Evolutionary conservation across 23 red algal species (phyloP), one percentile per base, ranked within the genome.

Genomic region (Gracilaria domingensis): DNA sequence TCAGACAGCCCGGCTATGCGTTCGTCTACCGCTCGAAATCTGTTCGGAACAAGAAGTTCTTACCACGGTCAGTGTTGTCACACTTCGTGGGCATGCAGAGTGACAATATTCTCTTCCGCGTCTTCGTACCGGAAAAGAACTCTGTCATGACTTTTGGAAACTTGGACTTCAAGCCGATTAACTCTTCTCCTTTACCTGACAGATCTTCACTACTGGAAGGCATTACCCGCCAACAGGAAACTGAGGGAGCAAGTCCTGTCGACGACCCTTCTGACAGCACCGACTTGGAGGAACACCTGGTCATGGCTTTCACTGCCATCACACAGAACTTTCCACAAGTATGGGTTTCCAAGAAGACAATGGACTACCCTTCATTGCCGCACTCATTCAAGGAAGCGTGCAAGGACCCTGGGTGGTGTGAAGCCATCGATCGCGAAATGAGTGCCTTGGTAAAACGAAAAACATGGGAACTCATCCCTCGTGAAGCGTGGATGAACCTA

Each of bases 351-450:
- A 55, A 80, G 25, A 42, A 80, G 2, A 40, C 75, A 30, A 4
- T 50, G 23, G 23, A 42, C 23, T 26, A 77, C 8, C 45, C 66
- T 13, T 7, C 0, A 2, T n/a, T 88, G 6, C 67, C 67, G 6
- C 20, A 12, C 23, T 36, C 25, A 3, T 88, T 88, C 28, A 23
- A 11, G n/a, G 42, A 75, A 59, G 85, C 85, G 7, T 39, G 49
- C 23, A 36, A 42, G 5, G 17, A 59, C 32, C 44, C 67, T n/a
- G 37, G 36, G 29, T 76, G 85, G 85, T 30, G 40, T 54, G 32
- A 88, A 35, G 85, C 67, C 23, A 88, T 88, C 21, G 85, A 88
- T 35, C 20, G 85, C 21, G 51, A 88, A 60, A 75, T 75, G 64
- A 40, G 18, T 33, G 59, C 85, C 11, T 3, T 76, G 2, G 7